Base-by-base conservation (phyloP, 345 rosid species). In the Lumnitzera littorea region DNA sequence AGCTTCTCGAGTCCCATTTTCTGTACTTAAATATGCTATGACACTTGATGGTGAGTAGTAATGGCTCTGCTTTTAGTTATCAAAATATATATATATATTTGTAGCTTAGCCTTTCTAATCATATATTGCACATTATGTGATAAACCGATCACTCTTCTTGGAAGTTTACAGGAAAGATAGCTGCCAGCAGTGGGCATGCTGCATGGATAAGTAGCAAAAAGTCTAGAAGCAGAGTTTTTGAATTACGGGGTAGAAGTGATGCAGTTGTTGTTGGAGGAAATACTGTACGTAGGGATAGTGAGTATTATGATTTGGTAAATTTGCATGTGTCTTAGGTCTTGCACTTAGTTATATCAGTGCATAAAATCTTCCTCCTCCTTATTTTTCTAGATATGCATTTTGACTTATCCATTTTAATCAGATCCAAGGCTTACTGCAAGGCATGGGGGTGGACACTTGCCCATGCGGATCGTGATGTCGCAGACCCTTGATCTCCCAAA, bases 21-120 rank as follows among this genome's bases (percentile, higher is more conserved):
- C 96, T 57, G 78, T 86, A 70, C 86, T 94, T 49, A 94, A 94
- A 85, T 94, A 90, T 75, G 99, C 99, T 16, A 94, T 94, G 90
- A 87, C 97, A 54, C 89, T 90, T 67, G 97, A 94, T 69, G 99
- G 97, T 92, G 71, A 75, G 82, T 55, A 53, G 62, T 51, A 43
- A 62, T 56, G 25, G 15, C 68, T 56, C 12, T 50, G 41, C 13
- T 5, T 24, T 12, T 27, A 46, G 16, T 41, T 24, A 16, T 49
- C 24, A 68, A 15, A 2, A 36, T 4, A 36, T 4, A 20, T 20
- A 20, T 20, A 20, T 20, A 20, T 20, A 20, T 20, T 20, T 36
- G 1, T 62, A 11, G 46, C 36, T 53, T 3, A 36, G 29, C 49
- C n/a, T 46, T 49, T 43, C 14, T 48, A 41, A 65, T 49, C 46